Evolutionary conservation across 2,329 filamentous ascomycete genomes (phyloP).

Genomic region (Cytospora piceae): DNA sequence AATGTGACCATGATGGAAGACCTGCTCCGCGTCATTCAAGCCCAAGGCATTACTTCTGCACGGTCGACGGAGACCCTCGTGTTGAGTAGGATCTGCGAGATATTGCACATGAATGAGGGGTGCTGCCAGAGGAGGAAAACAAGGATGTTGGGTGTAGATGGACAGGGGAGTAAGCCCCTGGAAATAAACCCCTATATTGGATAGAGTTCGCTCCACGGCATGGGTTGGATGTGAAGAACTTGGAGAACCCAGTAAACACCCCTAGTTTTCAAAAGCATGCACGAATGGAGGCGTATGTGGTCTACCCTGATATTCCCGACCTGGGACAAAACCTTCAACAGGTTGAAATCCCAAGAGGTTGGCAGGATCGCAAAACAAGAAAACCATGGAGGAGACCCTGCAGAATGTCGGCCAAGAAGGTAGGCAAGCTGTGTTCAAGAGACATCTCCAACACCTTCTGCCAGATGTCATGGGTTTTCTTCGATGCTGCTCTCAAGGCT

Average conservation of each 20-base stretch:
- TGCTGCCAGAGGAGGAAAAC: background rate
- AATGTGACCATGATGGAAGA: slow-evolving; percentile 19
- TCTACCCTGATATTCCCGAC: background rate
- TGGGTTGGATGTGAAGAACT: background rate
- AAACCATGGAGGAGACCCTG: no score
- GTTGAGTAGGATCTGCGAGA: slow-evolving; percentile 15
- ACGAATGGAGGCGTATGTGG: background rate
- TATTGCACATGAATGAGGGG: slow-evolving; percentile 19
- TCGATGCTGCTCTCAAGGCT: background rate
- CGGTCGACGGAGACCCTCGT: slow-evolving; percentile 4
- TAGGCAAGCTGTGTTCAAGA: background rate
- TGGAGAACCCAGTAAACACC: background rate
- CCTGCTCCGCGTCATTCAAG: slow-evolving; percentile 4
- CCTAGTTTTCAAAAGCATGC: background rate
- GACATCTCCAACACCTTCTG: background rate
- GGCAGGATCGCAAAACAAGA: background rate
- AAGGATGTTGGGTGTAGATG: background rate
- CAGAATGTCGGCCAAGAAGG: no score
- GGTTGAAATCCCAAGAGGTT: background rate
- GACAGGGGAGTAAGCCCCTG: background rate
- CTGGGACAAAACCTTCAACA: background rate
- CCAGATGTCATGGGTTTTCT: background rate
- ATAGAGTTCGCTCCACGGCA: background rate
- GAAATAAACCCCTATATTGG: background rate
- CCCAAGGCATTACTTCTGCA: slow-evolving; percentile 12